Percentiles rank a stretch among this genome's conserved stretches.
phyloP scores from a whole-genome alignment of 805 yeast species.

The Metschnikowia noctiluminum region DNA sequence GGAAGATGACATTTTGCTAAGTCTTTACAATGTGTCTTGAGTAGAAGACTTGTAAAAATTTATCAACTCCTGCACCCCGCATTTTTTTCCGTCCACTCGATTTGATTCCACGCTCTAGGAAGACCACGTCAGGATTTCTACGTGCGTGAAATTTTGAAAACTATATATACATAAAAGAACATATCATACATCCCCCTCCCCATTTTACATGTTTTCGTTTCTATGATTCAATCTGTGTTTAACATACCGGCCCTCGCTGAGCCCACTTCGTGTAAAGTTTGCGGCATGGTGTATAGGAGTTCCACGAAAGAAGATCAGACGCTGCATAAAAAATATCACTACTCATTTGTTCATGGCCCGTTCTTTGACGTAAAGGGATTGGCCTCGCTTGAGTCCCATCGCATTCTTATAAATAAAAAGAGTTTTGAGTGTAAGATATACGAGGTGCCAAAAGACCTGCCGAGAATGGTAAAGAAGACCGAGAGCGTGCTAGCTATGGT shows the following conservation, averaged over 20 bases:
- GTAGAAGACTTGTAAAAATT: neutral
- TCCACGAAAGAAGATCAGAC: conserved; percentile 41
- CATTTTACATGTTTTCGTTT: neutral
- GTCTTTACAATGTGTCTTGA: neutral
- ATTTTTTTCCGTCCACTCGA: neutral
- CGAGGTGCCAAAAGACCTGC: conserved; percentile 22
- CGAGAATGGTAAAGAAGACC: conserved; percentile 24
- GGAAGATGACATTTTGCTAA: conserved; percentile 18
- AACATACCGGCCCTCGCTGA: conserved; percentile 4
- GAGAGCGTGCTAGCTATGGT: conserved; percentile 46
- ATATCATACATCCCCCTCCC: neutral
- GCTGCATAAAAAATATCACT: conserved; percentile 53
- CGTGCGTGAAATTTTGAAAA: no score
- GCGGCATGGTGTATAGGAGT: conserved; percentile 52
- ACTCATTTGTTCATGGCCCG: conserved; percentile 45
- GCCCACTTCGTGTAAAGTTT: conserved; percentile 39
- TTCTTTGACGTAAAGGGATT: conserved; percentile 36
- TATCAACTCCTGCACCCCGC: conserved; percentile 12
- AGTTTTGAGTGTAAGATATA: conserved; percentile 17
- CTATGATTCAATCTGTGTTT: conserved; percentile 13
- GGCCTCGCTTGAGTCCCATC: conserved; percentile 26
- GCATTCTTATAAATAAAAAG: conserved; percentile 11
- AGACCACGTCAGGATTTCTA: no score
- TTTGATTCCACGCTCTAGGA: neutral
- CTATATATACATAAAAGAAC: no score